Evolutionary conservation across 352 stramenopile genomes (phyloP).

Genomic region (Phytopythium oedochilum): DNA sequence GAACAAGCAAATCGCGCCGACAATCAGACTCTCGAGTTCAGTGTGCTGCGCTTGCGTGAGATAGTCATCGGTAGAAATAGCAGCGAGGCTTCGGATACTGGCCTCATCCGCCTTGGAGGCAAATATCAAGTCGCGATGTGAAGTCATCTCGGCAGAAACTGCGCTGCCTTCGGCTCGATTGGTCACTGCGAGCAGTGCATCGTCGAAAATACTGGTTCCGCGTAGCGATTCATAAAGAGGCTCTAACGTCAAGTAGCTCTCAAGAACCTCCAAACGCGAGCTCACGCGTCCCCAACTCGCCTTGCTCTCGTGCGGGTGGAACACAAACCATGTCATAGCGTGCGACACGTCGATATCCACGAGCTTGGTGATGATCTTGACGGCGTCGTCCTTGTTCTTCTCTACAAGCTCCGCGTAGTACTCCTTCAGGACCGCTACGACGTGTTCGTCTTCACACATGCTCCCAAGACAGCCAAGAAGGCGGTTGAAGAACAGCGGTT

Average conservation of each 20-base stretch:
- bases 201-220: background rate
- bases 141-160: background rate
- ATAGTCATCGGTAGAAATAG: constrained; percentile 4
- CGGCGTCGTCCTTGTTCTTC: constrained; percentile 14
- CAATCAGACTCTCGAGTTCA: constrained; percentile 20
- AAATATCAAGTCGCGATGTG: constrained; percentile 3
- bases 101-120: constrained; percentile 1
- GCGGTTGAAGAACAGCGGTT: constrained; percentile 38
- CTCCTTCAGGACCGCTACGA: constrained; percentile 20
- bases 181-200: background rate
- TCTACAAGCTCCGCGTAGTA: constrained; percentile 37
- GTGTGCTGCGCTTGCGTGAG: constrained; percentile 23
- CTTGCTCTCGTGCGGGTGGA: constrained; percentile 33
- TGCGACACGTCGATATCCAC: constrained; percentile 71
- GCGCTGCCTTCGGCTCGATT: too few relatives aligned
- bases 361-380: constrained; percentile 37
- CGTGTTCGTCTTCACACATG: constrained; percentile 49
- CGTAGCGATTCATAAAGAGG: constrained; percentile 36
- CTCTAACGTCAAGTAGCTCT: constrained; percentile 46
- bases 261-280: constrained; percentile 21
- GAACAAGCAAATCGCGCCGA: constrained; percentile 16
- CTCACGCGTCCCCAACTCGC: constrained; percentile 7
- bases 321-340: constrained; percentile 70
- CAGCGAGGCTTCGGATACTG: background rate
- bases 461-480: constrained; percentile 49